These are phyloP conservation scores for Prillingera fragicola DNA, from an alignment of 1,284 basidiomycete species.

Conservation along the genomic window DNA sequence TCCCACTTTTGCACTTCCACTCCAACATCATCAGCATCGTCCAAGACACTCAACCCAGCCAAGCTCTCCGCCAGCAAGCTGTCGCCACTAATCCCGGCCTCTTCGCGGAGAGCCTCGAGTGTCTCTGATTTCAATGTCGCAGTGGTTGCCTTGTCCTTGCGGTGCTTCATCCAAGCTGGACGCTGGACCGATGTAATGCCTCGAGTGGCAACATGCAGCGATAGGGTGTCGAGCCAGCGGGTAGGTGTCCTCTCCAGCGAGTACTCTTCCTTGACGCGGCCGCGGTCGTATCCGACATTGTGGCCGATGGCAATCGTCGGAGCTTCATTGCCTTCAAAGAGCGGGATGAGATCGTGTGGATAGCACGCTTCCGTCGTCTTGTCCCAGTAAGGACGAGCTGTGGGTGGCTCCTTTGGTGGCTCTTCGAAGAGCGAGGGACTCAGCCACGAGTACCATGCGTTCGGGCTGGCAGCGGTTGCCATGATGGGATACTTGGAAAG, in stretches of 20 bases:
- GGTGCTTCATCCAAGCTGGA: constrained; percentile 81
- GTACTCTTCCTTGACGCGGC: constrained; percentile 81
- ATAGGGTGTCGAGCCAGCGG: constrained; percentile 91
- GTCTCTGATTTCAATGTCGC: constrained; percentile 32
- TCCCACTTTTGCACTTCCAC: constrained; percentile 60
- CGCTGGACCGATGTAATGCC: constrained; percentile 95
- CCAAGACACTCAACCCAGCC: constrained; percentile 43
- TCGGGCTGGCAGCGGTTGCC: constrained; percentile 76
- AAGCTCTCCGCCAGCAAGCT: constrained; percentile 39
- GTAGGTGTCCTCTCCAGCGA: constrained; percentile 61
- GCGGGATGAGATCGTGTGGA: constrained; percentile 39
- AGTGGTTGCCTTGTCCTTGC: constrained; percentile 50
- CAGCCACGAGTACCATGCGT: constrained; percentile 94
- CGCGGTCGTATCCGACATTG: constrained; percentile 91
- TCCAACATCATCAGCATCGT: constrained; percentile 40
- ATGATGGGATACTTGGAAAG: constrained; percentile 79
- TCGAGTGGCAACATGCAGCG: constrained; percentile 86
- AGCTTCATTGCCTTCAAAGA: constrained; percentile 23
- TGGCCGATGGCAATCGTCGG: constrained; percentile 81
- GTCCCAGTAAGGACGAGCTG: constrained; percentile 27
- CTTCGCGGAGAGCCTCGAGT: constrained; percentile 46
- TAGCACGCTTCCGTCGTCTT: constrained; percentile 18
- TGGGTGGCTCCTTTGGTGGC: constrained; percentile 9
- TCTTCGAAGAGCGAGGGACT: constrained; percentile 79
- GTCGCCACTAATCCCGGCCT: constrained; percentile 52